Evolutionary conservation across 306 rosid species (phyloP), one percentile per base, ranked within the genome.

Genomic region (Acacia melanoxylon): DNA sequence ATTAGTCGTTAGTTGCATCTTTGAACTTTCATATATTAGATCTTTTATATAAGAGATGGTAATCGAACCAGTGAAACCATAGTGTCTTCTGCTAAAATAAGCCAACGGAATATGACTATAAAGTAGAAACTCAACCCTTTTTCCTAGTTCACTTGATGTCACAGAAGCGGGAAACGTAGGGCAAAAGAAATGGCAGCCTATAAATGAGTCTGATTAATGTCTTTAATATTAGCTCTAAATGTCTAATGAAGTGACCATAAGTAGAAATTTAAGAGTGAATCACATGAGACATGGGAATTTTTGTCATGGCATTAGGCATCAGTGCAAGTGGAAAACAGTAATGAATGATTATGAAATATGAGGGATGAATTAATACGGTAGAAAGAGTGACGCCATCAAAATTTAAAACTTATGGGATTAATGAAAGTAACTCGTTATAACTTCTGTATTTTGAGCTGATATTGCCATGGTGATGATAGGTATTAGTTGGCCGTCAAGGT

Each of bases 401-500:
- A 61, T 79, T 44, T 73, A 54, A 20, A 54, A 54, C 11, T 6
- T 14, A 1, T 42, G 24, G 20, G 31, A 7, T 41, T 10, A 42
- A 22, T 24, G 66, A 59, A 24, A 24, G 17, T 24, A 59, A 59
- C 10, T 22, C n/a, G 33, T 24, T 42, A 62, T 22, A 68, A 77
- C 71, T 25, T 46, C 2, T 51, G 62, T 4, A 48, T 48, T 41
- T 48, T 33, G 74, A 78, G 35, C 37, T 48, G 65, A 31, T 61
- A 27, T 20, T 46, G 67, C 49, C 62, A 24, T 24, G 42, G 77
- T 78, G 69, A 84, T 82, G 72, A 62, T 24, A 31, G 72, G 81
- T 35, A 77, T 83, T 86, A 40, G 83, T 85, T 86, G 78, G 92
- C 92, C 89, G 90, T 84, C 69, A 67, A 82, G 78, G 86, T 82